These are phyloP conservation scores for Yarrowia sp. DNA, from an alignment of 805 yeast species.

Conservation along the genomic window DNA sequence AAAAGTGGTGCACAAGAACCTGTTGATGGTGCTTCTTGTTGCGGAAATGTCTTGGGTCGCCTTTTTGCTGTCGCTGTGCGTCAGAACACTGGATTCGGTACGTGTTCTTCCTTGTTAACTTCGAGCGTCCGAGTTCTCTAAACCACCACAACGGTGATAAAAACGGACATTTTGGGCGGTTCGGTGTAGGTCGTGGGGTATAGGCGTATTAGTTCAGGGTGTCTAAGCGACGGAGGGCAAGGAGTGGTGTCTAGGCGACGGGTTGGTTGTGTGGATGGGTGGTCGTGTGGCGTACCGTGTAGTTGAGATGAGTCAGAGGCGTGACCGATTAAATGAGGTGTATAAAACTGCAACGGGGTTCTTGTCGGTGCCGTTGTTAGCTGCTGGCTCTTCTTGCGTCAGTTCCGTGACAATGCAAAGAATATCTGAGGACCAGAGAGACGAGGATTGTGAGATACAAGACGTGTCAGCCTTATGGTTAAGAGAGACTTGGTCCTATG, in stretches of 20 bases:
- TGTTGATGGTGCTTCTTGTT: too few species aligned
- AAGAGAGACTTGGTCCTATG: too few species aligned
- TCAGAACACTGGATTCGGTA: slow-evolving; percentile 30
- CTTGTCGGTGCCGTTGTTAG: too few species aligned
- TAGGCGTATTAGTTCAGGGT: not conserved
- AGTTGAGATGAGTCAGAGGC: slow-evolving; percentile 6
- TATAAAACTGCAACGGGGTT: too few species aligned
- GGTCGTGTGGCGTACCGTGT: slow-evolving; percentile 1
- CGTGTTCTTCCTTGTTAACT: slow-evolving; percentile 36
- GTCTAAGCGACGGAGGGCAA: slow-evolving; percentile 18
- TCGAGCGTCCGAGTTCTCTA: slow-evolving; percentile 35
- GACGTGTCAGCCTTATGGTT: too few species aligned
- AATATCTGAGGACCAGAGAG: not conserved
- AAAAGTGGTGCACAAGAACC: not conserved
- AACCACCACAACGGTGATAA: slow-evolving; percentile 36
- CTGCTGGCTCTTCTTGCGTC: slow-evolving; percentile 7
- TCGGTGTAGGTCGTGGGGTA: not conserved
- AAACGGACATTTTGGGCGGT: slow-evolving; percentile 35
- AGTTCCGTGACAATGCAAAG: slow-evolving; percentile 38
- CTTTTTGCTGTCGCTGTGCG: slow-evolving; percentile 11
- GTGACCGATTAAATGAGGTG: not conserved
- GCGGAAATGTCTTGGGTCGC: too few species aligned
- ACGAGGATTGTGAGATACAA: not conserved
- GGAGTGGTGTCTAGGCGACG: slow-evolving; percentile 13
- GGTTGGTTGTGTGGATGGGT: not conserved